Evolutionary conservation across 2,329 filamentous ascomycete species (phyloP).

Genomic region (Ophiostoma quercus): DNA sequence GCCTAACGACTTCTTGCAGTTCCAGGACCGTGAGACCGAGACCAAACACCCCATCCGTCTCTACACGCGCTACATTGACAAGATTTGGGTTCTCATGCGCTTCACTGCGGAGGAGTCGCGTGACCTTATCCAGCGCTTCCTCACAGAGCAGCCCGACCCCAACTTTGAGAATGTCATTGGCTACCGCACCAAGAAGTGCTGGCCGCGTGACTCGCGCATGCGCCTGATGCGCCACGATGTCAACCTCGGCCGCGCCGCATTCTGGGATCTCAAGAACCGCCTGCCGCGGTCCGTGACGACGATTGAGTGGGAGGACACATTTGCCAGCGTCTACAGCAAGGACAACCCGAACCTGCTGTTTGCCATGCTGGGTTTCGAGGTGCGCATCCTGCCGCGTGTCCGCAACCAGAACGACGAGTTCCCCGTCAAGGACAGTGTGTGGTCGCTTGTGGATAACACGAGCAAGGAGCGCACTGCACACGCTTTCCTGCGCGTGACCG

Average conservation of each 20-base stretch:
- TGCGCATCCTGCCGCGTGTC: constrained; percentile 90
- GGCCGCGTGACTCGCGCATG: constrained; percentile 97
- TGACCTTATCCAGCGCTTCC: constrained; percentile 92
- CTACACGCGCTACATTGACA: constrained; percentile 97
- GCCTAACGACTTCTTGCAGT: constrained; percentile 96
- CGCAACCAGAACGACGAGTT: constrained; percentile 96
- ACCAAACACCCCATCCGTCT: constrained; percentile 89
- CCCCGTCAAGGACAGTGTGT: constrained; percentile 94
- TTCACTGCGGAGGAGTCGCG: constrained; percentile 92
- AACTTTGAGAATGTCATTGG: constrained; percentile 99
- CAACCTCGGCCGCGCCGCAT: constrained; percentile 92
- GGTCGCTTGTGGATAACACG: constrained; percentile 93
- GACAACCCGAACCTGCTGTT: constrained; percentile 97
- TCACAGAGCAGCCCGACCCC: constrained; percentile 96
- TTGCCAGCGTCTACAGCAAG: constrained; percentile 93
- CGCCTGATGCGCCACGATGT: constrained; percentile 98
- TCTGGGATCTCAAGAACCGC: constrained; percentile 98
- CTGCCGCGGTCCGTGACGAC: constrained; percentile 91
- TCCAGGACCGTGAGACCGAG: constrained; percentile 88
- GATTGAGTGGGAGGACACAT: constrained; percentile 98
- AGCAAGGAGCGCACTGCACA: constrained; percentile 96
- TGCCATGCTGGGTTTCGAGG: constrained; percentile 97
- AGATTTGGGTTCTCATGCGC: constrained; percentile 95
- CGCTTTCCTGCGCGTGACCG: constrained; percentile 94
- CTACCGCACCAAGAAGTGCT: constrained; percentile 99